These are phyloP conservation scores for Stephania japonica DNA, from an alignment of 164 flowering plant genomes.

Conservation along the genomic window DNA sequence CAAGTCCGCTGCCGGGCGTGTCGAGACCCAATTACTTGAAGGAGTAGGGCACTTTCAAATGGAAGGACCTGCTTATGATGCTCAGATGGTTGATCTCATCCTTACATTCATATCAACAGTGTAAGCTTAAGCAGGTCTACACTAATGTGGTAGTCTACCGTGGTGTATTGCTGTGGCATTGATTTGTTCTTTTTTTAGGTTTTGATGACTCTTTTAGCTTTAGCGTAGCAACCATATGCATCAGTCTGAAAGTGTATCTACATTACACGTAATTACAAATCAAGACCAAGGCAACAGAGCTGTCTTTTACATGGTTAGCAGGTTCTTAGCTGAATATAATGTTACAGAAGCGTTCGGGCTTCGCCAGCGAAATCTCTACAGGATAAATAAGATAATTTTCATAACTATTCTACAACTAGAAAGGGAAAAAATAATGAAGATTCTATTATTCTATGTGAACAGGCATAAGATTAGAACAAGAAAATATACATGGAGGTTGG, in stretches of 20 bases:
- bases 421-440: not conserved
- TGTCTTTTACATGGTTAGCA: slow-evolving; percentile 10
- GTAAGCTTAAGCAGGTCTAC: slow-evolving; percentile 14
- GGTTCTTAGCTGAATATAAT: slow-evolving; percentile 12
- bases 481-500: slow-evolving; percentile 13
- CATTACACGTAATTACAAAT: not conserved
- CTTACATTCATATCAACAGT: slow-evolving; percentile 46
- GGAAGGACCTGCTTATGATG: slow-evolving; percentile 88
- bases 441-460: slow-evolving; percentile 7
- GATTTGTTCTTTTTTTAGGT: not conserved
- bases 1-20: slow-evolving; percentile 64
- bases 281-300: not conserved
- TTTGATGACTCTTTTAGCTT: not conserved
- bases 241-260: not conserved
- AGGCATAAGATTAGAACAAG: slow-evolving; percentile 8
- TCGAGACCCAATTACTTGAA: slow-evolving; percentile 68
- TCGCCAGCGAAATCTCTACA: slow-evolving; percentile 7
- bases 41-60: slow-evolving; percentile 87
- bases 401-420: not conserved
- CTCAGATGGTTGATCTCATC: slow-evolving; percentile 68
- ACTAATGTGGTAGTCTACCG: too few species aligned
- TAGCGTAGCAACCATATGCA: too few species aligned
- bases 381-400: slow-evolving; percentile 5
- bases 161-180: not conserved
- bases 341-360: slow-evolving; percentile 20